phyloP scores from a whole-genome alignment of 257 asterid genomes.

The Jacaranda mimosifolia region DNA sequence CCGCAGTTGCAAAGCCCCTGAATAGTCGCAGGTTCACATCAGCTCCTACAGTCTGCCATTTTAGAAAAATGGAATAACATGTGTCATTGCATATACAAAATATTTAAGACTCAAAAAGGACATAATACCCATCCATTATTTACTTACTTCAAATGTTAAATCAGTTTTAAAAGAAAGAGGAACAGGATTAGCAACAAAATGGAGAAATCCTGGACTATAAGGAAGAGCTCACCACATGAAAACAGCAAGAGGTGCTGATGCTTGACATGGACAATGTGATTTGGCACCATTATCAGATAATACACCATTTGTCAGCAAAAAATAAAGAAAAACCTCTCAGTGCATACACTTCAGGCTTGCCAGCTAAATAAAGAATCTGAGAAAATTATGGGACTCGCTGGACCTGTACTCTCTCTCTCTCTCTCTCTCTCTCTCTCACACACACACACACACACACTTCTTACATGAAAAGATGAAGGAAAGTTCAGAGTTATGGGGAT shows the following conservation, averaged over 20 bases:
- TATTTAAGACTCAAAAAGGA: conserved; percentile 7
- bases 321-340: conserved; percentile 1
- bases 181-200: neutral
- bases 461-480: neutral
- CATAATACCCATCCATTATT: conserved; percentile 1
- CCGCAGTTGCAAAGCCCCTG: conserved; percentile 71
- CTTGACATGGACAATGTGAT: conserved; percentile 26
- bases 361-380: conserved; percentile 27
- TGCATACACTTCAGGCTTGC: conserved; percentile 19
- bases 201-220: neutral
- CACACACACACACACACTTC: neutral
- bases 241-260: too few relatives aligned
- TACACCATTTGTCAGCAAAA: conserved; percentile 28
- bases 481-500: too few relatives aligned
- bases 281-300: conserved; percentile 29
- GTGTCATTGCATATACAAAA: conserved; percentile 18
- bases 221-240: neutral
- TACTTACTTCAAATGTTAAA: neutral
- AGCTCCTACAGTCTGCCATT: conserved; percentile 71
- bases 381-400: conserved; percentile 31
- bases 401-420: conserved; percentile 6
- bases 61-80: conserved; percentile 6
- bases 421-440: conserved; percentile 30
- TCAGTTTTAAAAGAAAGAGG: neutral
- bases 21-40: conserved; percentile 74